Evolutionary conservation across 164 flowering plant genomes (phyloP), one percentile per base, ranked within the genome.

Genomic region (Chimonanthus salicifolius): DNA sequence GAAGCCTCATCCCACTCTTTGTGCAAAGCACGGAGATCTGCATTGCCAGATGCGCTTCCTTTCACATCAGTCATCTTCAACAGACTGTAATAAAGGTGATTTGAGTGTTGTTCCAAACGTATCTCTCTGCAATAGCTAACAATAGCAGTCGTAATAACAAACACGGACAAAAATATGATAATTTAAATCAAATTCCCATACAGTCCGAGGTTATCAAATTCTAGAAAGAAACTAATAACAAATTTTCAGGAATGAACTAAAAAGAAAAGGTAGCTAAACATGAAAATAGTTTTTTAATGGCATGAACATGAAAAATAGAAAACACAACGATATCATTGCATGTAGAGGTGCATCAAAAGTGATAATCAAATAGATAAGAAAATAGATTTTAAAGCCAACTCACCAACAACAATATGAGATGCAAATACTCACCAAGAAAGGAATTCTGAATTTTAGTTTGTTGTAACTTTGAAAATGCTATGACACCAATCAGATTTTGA

Each of bases 1-100:
- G 80, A 86, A 73, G 85, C 87, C 58, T 86, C 92, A 80, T 90
- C 94, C 94, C 82, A 87, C 80, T 89, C 94, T 80, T 89, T 87
- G 80, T 85, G 88, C 79, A 86, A 64, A 70, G 80, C 81, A 83
- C 68, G 78, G 49, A 79, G 68, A 76, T 88, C 84, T 68, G 80
- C 77, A 79, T 73, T 79, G 65, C 78, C 71, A 78, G 89, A 81
- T 73, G 87, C 74, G 83, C 89, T 85, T 81, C 86, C 84, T 85
- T 88, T 85, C 70, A 77, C 78, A 86, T 87, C 84, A 74, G 87
- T 82, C 93, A 89, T 89, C 89, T 84, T 78, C 75, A 47, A n/a
- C 74, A 72, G 75, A 82, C 88, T 83, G 87, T 79, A 77, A 82
- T 84, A 83, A 77, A 68, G 81, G 80, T 77, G 70, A 77, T 84